Conservation (phyloP, 306 rosid species). For the Casuarina equisetifolia region DNA sequence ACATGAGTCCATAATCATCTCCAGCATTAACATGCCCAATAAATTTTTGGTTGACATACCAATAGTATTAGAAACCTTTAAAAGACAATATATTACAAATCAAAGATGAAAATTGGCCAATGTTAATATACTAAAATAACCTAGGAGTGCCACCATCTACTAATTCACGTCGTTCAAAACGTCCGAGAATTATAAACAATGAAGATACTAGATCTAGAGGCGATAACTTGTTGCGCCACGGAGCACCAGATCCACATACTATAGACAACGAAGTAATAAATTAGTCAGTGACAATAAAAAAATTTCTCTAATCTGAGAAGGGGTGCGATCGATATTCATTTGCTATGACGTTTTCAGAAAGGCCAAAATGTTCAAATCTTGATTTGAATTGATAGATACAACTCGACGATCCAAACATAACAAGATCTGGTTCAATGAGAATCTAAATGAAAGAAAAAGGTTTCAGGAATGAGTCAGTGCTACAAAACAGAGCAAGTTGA, state of each 20-base stretch:
- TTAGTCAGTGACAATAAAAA: neutral
- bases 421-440: slow-evolving; percentile 29
- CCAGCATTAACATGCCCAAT: neutral
- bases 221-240: neutral
- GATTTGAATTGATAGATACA: neutral
- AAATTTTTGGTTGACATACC: neutral
- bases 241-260: neutral
- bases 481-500: slow-evolving; percentile 20
- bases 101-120: neutral
- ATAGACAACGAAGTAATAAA: neutral
- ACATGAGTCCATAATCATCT: neutral
- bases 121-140: slow-evolving; percentile 1
- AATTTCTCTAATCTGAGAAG: neutral
- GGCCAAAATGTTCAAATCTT: neutral
- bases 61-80: neutral
- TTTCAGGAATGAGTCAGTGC: slow-evolving; percentile 1
- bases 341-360: neutral
- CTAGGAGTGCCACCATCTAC: neutral
- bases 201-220: slow-evolving; percentile 2
- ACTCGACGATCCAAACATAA: neutral
- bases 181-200: neutral
- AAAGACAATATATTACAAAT: neutral
- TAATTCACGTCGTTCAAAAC: neutral
- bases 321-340: neutral
- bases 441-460: slow-evolving; percentile 10